Evolutionary conservation across 176 grass and related monocot species (phyloP).

Genomic region (Leersia perrieri): DNA sequence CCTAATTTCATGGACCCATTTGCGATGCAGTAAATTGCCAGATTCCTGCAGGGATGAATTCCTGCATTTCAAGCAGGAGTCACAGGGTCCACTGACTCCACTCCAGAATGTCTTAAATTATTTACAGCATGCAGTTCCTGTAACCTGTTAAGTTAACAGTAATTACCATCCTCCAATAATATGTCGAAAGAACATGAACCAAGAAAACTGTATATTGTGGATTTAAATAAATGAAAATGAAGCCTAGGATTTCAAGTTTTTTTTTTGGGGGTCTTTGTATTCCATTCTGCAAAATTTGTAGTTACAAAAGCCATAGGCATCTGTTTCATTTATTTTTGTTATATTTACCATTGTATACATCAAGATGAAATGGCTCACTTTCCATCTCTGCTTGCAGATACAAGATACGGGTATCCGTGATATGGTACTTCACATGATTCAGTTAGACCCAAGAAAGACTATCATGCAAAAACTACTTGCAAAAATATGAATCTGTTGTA

Average conservation of each 20-base stretch:
- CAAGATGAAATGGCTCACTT: neutral
- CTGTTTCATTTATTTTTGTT: no score
- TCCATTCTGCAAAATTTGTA: slow-evolving; percentile 11
- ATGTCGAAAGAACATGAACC: neutral
- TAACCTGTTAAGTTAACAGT: no score
- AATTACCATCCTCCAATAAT: neutral
- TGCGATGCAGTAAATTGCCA: no score
- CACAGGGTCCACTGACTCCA: neutral
- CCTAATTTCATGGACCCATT: neutral
- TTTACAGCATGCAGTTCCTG: no score
- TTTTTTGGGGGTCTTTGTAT: neutral
- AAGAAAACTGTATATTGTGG: neutral
- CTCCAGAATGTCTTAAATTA: neutral
- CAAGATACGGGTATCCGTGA: slow-evolving; percentile 88
- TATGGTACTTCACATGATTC: slow-evolving; percentile 99
- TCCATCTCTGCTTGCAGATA: slow-evolving; percentile 66
- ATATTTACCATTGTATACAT: neutral
- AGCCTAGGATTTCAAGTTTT: neutral
- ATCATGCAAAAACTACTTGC: slow-evolving; percentile 78
- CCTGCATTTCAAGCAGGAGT: no score
- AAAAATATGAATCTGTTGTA: slow-evolving; percentile 75
- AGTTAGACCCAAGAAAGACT: slow-evolving; percentile 88
- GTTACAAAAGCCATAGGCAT: slow-evolving; percentile 2
- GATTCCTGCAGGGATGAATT: no score
- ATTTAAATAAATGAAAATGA: slow-evolving; percentile 19